Conservation (phyloP, 2,329 filamentous ascomycete species). For the Fusarium compactum region DNA sequence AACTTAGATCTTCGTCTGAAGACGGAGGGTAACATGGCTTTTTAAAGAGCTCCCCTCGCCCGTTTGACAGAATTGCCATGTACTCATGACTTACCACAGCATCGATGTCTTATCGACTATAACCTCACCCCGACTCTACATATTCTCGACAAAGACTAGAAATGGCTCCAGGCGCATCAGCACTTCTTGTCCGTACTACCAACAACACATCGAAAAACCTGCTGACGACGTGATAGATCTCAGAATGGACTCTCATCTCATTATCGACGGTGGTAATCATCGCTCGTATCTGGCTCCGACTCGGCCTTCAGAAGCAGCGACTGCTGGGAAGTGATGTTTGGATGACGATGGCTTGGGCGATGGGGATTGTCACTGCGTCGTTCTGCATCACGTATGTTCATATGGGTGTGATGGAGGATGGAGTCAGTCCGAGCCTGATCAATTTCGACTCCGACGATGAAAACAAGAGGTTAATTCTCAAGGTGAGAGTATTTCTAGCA, state of each 20-base stretch:
- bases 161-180: slow-evolving; percentile 10
- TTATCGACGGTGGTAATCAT: slow-evolving; percentile 21
- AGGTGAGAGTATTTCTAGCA: neutral
- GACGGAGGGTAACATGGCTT: neutral
- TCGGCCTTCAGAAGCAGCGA: slow-evolving; percentile 21
- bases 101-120: neutral
- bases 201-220: fast-evolving
- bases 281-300: slow-evolving; percentile 33
- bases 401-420: slow-evolving; percentile 20
- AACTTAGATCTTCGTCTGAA: neutral
- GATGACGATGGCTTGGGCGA: slow-evolving; percentile 26
- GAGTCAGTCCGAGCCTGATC: neutral
- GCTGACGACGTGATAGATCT: slow-evolving; percentile 9
- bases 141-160: neutral
- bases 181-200: slow-evolving; percentile 11
- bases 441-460: neutral
- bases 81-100: neutral
- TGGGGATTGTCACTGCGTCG: neutral
- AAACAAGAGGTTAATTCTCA: neutral
- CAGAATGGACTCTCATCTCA: slow-evolving; percentile 28
- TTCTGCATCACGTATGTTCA: slow-evolving; percentile 9
- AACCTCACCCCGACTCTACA: neutral
- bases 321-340: slow-evolving; percentile 27
- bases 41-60: neutral
- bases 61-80: too few species aligned